Base-by-base conservation (phyloP, 257 asterid genomes). In the Solanum chaucha region DNA sequence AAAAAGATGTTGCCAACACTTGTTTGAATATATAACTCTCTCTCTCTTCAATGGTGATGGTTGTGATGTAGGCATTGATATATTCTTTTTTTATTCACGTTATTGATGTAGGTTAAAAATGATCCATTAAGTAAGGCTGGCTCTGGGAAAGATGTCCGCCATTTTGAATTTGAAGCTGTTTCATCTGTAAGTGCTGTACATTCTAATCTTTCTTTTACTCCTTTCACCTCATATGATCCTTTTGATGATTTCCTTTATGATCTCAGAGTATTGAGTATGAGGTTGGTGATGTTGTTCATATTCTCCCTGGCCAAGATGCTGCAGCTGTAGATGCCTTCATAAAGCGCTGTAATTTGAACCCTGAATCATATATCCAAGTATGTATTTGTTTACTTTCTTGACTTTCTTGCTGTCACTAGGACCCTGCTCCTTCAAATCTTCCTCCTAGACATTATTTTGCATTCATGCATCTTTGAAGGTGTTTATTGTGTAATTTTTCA, bases 281-380 rank as follows among this genome's bases (percentile, higher is more conserved):
- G 55, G 97, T 95, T 89, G 99, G 99, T 88, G 99, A 94, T 90
- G 95, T 94, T 89, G 91, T 95, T 82, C 97, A 94, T 91, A 91
- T 97, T 89, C 99, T 97, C 86, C 99, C 99, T 11, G 90, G 95
- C 82, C 99, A 97, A 92, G 91, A 90, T 92, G 90, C 94, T 89
- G 93, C 90, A 46, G 94, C 94, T 9, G 94, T 97, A 64, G 95
- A 97, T 90, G 96, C 98, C 64, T 97, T 97, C 87, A 93, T 96
- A 55, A 88, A 85, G 88, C 98, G 95, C 40, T 97, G 98, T 90
- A 88, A 92, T 91, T 92, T 97, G 94, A 88, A 97, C 89, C 98
- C 99, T 40, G 95, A 94, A 78, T 92, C 95, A 26, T 94, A 91
- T 91, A 94, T 97, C 88, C 93, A 91, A 88, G 99, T 97, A 92